These are phyloP conservation scores for Phytophthora crassamura DNA, from an alignment of 352 stramenopile species.

Conservation along the genomic window DNA sequence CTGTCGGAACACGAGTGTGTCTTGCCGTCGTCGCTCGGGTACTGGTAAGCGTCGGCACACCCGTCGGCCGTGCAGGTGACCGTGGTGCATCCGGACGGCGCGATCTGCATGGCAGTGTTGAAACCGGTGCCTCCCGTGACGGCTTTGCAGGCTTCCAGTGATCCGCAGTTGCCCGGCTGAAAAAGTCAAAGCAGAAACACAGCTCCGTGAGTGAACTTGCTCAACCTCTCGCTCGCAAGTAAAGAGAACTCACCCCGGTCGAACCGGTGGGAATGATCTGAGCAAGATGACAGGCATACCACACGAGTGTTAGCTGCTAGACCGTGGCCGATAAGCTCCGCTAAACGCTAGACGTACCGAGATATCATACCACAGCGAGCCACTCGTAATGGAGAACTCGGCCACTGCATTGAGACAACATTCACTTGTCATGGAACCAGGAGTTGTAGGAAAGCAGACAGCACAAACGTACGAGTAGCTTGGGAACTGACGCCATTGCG, in stretches of 20 bases:
- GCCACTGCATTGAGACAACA: slow-evolving; percentile 34
- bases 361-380: slow-evolving; percentile 58
- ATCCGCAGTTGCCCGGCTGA: slow-evolving; percentile 43
- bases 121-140: slow-evolving; percentile 55
- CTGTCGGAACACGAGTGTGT: slow-evolving; percentile 56
- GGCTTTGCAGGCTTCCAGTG: slow-evolving; percentile 47
- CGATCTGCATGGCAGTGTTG: slow-evolving; percentile 65
- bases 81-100: slow-evolving; percentile 44
- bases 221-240: neutral
- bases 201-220: neutral
- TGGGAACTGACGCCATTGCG: slow-evolving; percentile 51
- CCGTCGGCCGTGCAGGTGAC: slow-evolving; percentile 50
- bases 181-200: neutral
- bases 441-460: neutral
- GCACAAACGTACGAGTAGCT: slow-evolving; percentile 40
- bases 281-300: no score
- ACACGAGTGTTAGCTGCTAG: no score
- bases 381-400: slow-evolving; percentile 49
- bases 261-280: slow-evolving; percentile 55
- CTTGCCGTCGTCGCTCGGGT: slow-evolving; percentile 57
- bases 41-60: slow-evolving; percentile 66
- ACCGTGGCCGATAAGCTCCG: no score
- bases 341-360: no score
- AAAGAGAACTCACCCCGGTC: slow-evolving; percentile 28
- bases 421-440: slow-evolving; percentile 10